A percentile compares a stretch with the other conserved stretches of the same genome.
Evolutionary conservation across 2,329 filamentous ascomycete species (phyloP).

Genomic region (Amauroascus verrucosus): DNA sequence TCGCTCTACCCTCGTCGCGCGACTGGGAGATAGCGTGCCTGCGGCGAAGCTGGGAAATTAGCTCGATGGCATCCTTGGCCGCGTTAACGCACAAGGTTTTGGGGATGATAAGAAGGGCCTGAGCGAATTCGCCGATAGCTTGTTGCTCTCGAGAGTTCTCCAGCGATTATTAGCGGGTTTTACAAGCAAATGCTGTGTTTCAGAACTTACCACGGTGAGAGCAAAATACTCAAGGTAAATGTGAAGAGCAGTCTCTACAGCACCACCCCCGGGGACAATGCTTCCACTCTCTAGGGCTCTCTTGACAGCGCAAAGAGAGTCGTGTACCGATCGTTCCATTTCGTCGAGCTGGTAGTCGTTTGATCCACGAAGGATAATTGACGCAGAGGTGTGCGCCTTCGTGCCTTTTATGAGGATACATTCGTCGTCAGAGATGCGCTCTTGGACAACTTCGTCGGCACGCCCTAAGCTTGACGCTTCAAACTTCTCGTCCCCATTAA

Average conservation of each 20-base stretch:
- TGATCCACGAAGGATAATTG: constrained; percentile 86
- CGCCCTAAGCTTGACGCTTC: constrained; percentile 79
- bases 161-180: neutral
- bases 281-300: constrained; percentile 91
- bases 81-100: constrained; percentile 96
- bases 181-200: neutral
- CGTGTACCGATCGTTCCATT: constrained; percentile 98
- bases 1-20: constrained; percentile 66
- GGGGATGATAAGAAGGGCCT: constrained; percentile 85
- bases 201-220: constrained; percentile 65
- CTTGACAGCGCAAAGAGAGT: constrained; percentile 94
- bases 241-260: constrained; percentile 95
- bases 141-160: constrained; percentile 87
- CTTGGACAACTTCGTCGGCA: constrained; percentile 93
- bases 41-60: constrained; percentile 89
- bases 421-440: constrained; percentile 97
- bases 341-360: constrained; percentile 97
- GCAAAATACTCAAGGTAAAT: constrained; percentile 99
- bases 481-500: constrained; percentile 96
- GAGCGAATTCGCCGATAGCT: constrained; percentile 93
- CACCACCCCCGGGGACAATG: constrained; percentile 91
- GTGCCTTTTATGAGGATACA: constrained; percentile 95
- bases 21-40: constrained; percentile 90
- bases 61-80: constrained; percentile 88
- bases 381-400: constrained; percentile 86